Conservation (phyloP, 2,329 filamentous ascomycete species). For the Hypocreales sp. region DNA sequence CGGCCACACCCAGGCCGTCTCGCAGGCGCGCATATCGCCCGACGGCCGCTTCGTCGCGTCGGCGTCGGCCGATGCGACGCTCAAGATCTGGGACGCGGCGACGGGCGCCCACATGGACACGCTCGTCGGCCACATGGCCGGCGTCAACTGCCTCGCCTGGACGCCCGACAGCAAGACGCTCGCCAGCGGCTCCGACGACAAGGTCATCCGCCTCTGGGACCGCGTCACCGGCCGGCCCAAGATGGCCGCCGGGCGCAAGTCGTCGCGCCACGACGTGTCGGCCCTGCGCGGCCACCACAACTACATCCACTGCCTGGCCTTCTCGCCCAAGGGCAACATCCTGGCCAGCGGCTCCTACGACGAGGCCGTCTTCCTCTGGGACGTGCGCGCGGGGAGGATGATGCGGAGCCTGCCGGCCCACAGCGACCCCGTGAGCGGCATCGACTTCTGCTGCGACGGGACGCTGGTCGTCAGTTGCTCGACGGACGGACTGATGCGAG, state of each 20-base stretch:
- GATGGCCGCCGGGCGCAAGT: conserved; percentile 21
- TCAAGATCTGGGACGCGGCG: conserved; percentile 77
- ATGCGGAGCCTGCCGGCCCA: conserved; percentile 91
- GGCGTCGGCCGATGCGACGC: conserved; percentile 74
- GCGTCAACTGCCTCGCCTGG: conserved; percentile 89
- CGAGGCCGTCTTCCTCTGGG: conserved; percentile 94
- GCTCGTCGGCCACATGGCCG: conserved; percentile 83
- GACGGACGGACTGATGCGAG: conserved; percentile 74
- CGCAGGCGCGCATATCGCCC: conserved; percentile 80
- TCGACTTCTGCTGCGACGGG: conserved; percentile 85
- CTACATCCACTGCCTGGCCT: conserved; percentile 87
- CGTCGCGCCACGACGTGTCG: conserved; percentile 25
- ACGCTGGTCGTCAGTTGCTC: conserved; percentile 86
- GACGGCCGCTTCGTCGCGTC: conserved; percentile 83
- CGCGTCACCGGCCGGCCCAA: conserved; percentile 43
- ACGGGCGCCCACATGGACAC: conserved; percentile 75
- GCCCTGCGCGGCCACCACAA: conserved; percentile 81
- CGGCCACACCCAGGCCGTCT: conserved; percentile 66
- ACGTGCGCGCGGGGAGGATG: conserved; percentile 70
- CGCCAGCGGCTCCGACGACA: conserved; percentile 89
- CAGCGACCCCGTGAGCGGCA: conserved; percentile 83
- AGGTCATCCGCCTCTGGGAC: conserved; percentile 89
- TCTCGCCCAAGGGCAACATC: conserved; percentile 97
- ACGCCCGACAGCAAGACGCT: conserved; percentile 75
- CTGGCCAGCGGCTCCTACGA: conserved; percentile 92